These are phyloP conservation scores for Corymbia citriodora DNA, from an alignment of 441 rosid species.

Conservation along the genomic window DNA sequence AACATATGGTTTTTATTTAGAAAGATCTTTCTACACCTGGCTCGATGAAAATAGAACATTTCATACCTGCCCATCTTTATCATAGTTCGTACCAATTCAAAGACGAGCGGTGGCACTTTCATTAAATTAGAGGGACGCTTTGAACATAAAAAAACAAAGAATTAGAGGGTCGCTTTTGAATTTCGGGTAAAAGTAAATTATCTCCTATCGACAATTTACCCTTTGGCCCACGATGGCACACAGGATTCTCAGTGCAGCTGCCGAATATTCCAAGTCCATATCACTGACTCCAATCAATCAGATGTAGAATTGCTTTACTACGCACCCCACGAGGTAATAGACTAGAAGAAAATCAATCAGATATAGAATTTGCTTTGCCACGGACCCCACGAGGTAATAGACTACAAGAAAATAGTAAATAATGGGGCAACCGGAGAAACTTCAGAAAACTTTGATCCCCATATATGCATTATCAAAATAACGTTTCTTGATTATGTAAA, in stretches of 20 bases:
- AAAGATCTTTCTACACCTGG: background rate
- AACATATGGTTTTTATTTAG: accelerated
- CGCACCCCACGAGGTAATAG: background rate
- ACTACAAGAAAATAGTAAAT: background rate
- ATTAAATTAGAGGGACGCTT: background rate
- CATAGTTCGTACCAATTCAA: background rate
- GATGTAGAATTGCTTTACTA: background rate
- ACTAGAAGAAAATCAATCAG: background rate
- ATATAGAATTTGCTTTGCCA: background rate
- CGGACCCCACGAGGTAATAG: background rate
- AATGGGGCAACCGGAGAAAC: background rate
- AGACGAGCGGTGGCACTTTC: background rate
- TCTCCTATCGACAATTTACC: background rate
- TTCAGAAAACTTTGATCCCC: background rate
- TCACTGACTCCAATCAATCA: background rate
- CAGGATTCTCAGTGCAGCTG: background rate
- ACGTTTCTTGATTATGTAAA: background rate
- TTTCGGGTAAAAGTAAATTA: background rate
- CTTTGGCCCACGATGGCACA: background rate
- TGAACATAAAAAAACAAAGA: no score
- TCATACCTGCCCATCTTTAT: background rate
- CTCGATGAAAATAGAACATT: background rate
- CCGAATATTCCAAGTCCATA: background rate
- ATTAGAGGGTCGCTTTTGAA: background rate
- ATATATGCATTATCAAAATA: background rate